Conservation (phyloP, 495 filamentous ascomycete genomes). For the Chaetomium tenue region DNA sequence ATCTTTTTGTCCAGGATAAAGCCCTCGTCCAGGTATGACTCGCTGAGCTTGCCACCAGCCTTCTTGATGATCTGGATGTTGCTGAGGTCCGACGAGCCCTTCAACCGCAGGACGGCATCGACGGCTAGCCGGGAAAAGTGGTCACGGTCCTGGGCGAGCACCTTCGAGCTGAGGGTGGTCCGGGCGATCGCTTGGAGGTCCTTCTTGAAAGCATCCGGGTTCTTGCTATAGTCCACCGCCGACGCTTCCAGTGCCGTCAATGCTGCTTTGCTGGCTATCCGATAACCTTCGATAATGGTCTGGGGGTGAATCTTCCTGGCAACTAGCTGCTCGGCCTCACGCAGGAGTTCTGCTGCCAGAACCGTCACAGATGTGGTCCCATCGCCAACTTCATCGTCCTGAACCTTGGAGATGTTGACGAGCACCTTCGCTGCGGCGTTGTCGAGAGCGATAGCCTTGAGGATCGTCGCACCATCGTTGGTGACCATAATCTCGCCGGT, state of each 20-base stretch:
- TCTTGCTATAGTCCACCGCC: conserved; percentile 84
- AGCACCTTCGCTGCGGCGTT: conserved; percentile 97
- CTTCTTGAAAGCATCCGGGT: conserved; percentile 77
- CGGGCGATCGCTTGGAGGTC: conserved; percentile 88
- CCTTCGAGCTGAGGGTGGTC: conserved; percentile 97
- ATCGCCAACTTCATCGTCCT: conserved; percentile 97
- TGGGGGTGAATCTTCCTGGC: conserved; percentile 98
- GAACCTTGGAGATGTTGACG: conserved; percentile 98
- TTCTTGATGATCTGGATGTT: conserved; percentile 99
- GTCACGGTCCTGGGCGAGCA: conserved; percentile 87
- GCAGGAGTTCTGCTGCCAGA: conserved; percentile 87
- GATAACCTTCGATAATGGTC: conserved; percentile 98
- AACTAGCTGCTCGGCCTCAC: conserved; percentile 95
- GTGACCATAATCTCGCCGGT: conserved; percentile 97
- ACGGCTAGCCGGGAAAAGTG: conserved; percentile 90
- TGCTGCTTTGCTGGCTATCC: conserved; percentile 89
- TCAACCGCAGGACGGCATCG: conserved; percentile 86
- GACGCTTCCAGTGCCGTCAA: conserved; percentile 76
- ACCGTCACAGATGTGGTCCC: conserved; percentile 86
- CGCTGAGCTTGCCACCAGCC: conserved; percentile 91
- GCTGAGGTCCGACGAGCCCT: conserved; percentile 89
- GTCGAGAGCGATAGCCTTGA: conserved; percentile 98
- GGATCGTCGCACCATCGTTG: conserved; percentile 96
- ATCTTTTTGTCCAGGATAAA: conserved; percentile 99
- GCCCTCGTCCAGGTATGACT: conserved; percentile 95